Evolutionary conservation across 2,329 filamentous ascomycete species (phyloP).

Genomic region (Claviceps sp.): DNA sequence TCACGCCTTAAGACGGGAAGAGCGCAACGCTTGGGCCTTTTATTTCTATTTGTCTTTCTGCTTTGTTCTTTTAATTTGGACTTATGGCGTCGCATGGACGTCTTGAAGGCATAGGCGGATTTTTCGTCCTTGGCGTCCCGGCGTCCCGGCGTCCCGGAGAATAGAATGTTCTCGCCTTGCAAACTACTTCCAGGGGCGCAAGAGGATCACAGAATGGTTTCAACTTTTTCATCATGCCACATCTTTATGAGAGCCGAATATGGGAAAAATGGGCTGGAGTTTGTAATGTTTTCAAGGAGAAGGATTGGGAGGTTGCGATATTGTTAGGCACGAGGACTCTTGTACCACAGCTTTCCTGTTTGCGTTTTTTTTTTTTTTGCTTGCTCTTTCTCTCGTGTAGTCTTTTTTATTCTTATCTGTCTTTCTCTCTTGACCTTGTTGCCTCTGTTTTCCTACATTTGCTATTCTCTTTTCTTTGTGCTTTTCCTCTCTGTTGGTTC

Average conservation of each 20-base stretch:
- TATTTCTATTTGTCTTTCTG: background rate
- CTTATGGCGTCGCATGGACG: background rate
- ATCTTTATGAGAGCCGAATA: no score
- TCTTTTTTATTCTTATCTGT: background rate
- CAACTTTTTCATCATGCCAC: no score
- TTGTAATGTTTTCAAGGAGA: no score
- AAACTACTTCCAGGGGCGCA: no score
- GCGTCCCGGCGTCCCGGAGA: no score
- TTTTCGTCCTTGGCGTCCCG: no score
- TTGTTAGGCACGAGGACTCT: background rate
- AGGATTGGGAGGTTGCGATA: background rate
- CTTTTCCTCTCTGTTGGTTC: no score
- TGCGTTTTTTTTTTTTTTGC: background rate
- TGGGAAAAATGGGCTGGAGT: no score
- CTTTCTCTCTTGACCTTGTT: background rate
- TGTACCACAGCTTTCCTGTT: background rate
- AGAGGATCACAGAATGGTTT: no score
- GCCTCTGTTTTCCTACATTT: no score
- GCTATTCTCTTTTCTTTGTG: no score
- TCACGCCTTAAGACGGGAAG: background rate
- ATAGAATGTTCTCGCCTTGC: no score
- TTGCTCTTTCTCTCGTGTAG: background rate
- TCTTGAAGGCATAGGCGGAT: background rate
- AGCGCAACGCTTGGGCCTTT: background rate
- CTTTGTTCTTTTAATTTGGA: background rate